Evolutionary conservation across 441 rosid genomes (phyloP).

Genomic region (Mallotus repandus): DNA sequence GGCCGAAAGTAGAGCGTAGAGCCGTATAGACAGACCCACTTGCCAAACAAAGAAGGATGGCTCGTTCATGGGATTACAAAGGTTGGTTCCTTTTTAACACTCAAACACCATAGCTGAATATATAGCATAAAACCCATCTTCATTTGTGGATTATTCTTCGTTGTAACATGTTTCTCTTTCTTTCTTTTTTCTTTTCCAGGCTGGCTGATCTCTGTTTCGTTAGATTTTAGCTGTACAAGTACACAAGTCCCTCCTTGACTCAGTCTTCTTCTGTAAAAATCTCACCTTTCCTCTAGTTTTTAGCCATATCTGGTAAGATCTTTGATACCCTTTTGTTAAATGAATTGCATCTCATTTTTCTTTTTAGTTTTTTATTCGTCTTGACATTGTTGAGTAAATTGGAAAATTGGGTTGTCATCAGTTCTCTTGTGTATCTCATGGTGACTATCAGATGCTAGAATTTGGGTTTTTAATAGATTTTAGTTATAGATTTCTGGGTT

Average conservation of each 20-base stretch:
- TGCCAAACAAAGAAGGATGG: constrained; percentile 8
- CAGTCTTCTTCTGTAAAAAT: background rate
- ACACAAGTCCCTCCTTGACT: background rate
- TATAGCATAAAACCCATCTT: no score
- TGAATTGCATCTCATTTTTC: constrained; percentile 2
- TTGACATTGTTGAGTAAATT: constrained; percentile 7
- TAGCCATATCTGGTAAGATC: constrained; percentile 18
- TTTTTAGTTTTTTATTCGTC: background rate
- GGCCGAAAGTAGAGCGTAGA: background rate
- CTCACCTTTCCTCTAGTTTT: background rate
- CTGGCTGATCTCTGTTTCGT: constrained; percentile 21
- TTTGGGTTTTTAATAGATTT: constrained; percentile 16
- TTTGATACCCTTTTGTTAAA: background rate
- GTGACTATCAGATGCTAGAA: constrained; percentile 18
- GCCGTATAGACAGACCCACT: background rate
- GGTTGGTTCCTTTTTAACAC: background rate
- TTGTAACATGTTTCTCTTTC: background rate
- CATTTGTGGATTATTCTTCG: background rate
- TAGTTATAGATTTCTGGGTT: background rate
- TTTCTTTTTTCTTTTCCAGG: background rate
- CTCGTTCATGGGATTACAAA: background rate
- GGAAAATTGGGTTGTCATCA: background rate
- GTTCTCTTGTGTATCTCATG: constrained; percentile 1
- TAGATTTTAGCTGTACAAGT: background rate
- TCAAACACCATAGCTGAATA: background rate